Conservation (phyloP, 768 basidiomycete genomes). For the Phanerodontia chrysosporium region DNA sequence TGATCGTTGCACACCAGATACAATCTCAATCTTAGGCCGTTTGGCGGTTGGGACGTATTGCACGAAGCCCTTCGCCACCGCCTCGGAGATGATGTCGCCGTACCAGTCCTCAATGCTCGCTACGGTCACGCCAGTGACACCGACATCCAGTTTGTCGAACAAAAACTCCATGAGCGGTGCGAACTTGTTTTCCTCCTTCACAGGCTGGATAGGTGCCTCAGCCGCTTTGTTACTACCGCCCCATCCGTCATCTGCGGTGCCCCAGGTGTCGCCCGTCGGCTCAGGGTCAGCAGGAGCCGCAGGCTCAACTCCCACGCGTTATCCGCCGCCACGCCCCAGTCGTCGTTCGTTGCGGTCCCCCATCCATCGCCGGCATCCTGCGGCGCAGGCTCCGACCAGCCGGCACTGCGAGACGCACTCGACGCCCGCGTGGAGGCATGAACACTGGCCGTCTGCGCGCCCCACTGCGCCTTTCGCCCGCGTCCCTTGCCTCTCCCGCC, state of each 20-base stretch:
- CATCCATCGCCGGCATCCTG: no score
- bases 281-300: background rate
- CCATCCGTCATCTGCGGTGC: background rate
- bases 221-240: background rate
- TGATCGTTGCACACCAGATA: background rate
- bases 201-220: background rate
- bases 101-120: background rate
- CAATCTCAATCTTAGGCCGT: background rate
- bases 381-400: no score
- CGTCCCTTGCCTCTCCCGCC: no score
- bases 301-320: background rate
- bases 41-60: background rate
- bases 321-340: background rate
- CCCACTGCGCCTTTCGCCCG: no score
- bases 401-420: no score
- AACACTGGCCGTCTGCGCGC: no score
- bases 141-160: background rate
- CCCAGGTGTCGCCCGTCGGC: background rate
- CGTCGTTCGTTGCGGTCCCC: background rate
- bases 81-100: background rate
- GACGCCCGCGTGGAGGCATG: no score
- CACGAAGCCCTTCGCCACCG: background rate
- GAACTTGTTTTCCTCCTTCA: background rate
- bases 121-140: background rate
- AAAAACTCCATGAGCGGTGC: background rate